Base-by-base conservation (phyloP, 1,284 basidiomycete species). In the Inonotus obliquus region DNA sequence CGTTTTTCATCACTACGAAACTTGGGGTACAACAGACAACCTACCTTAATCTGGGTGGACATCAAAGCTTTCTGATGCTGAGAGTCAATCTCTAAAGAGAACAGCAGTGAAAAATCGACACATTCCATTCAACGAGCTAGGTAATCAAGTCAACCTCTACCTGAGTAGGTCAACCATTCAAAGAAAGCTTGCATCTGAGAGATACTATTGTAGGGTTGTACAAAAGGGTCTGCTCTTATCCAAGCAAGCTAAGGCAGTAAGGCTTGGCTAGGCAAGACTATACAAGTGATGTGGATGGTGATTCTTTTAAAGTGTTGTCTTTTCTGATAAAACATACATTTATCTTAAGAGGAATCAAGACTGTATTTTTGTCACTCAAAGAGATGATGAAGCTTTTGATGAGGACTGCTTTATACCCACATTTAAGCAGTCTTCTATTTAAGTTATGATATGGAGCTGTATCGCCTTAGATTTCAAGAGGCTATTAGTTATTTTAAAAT, bases 371-470 rank as follows among this genome's bases (percentile, higher is more conserved):
- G 54, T 56, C 25, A 41, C 54, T 39, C 25, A 19, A 39, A 37
- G n/a, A 2, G n/a, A 27, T 14, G 39, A 39, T 39, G 54, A 56
- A 27, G 39, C 4, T 27, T 65, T 21, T 19, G 6, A 52, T 13
- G 59, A 67, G n/a, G 61, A 66, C 19, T 67, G 66, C 51, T 27
- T 63, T 6, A 60, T 68, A 19, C 63, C 64, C 13, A 58, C 39
- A 13, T 61, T 68, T 37, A 64, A 62, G 25, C 64, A 68, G 59
- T 66, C 58, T 17, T 52, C 61, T 1, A 39, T 67, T 2, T 47
- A 62, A 10, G 44, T 65, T 14, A 67, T 67, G 65, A 29, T 66
- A 27, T 66, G 65, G 65, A 58, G 62, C 32, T 63, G 52, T 47
- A 63, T 68, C 23, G 61, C 61, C 54, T 48, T 58, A 17, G 64